Conservation (phyloP, 352 stramenopile species). For the Globisporangium carolinianum region DNA sequence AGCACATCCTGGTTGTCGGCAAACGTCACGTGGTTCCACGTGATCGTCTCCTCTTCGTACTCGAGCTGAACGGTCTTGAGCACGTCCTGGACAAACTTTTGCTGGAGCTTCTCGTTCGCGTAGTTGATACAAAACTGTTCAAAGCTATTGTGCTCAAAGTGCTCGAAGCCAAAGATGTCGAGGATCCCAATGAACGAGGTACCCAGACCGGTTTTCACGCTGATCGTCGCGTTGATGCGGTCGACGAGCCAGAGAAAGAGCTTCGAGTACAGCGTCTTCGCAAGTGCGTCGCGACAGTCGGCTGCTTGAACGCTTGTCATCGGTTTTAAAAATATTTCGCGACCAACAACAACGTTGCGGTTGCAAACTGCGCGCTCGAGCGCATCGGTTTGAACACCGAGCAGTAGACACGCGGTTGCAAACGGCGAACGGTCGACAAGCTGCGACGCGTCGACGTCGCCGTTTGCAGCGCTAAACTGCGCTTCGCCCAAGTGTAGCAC, state of each 20-base stretch:
- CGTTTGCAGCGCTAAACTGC: conserved; percentile 65
- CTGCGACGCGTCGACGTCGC: conserved; percentile 72
- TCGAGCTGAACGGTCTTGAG: conserved; percentile 88
- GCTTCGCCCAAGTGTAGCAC: conserved; percentile 92
- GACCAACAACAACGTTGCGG: conserved; percentile 76
- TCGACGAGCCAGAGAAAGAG: conserved; percentile 95
- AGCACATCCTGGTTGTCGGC: conserved; percentile 89
- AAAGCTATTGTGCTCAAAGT: conserved; percentile 92
- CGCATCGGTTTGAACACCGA: conserved; percentile 46
- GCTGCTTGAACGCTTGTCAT: conserved; percentile 80
- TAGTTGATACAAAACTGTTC: conserved; percentile 94
- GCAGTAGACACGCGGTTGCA: conserved; percentile 41
- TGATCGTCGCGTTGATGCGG: conserved; percentile 90
- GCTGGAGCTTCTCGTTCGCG: conserved; percentile 90
- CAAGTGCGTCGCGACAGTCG: conserved; percentile 90
- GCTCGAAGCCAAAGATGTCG: conserved; percentile 94
- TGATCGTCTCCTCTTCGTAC: conserved; percentile 89
- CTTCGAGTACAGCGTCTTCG: conserved; percentile 93
- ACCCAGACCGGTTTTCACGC: conserved; percentile 31
- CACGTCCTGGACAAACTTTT: conserved; percentile 89
- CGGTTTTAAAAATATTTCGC: conserved; percentile 74
- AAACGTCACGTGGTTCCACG: conserved; percentile 88
- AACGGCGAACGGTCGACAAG: conserved; percentile 55
- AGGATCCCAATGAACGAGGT: conserved; percentile 88
- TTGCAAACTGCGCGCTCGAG: conserved; percentile 71